Base-by-base conservation (phyloP, 371 early-diverging fungal genomes). In the Funneliformis caledonium region DNA sequence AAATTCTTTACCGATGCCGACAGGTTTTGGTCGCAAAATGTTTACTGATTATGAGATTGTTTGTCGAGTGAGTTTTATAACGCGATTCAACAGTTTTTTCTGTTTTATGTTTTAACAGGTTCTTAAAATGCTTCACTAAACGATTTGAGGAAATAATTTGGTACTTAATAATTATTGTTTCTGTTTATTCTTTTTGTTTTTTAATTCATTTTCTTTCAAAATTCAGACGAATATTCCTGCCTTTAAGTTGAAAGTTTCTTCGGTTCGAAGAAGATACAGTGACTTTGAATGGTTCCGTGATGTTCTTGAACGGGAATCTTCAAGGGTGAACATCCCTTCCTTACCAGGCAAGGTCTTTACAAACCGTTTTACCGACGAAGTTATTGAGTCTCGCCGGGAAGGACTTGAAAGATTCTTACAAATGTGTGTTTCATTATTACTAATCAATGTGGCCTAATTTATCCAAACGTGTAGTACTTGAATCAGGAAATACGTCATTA, bases 201-300 rank as follows among this genome's bases (percentile, higher is more conserved):
- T 43, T 69, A 45, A 43, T 42, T 69, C 70, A 69, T 82, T 73
- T 42, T 52, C 48, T 74, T 45, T 67, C 33, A 76, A 33, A n/a
- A 74, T 68, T 19, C 88, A 96, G 95, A 98, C 98, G 61, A 99
- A 98, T 86, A 96, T 99, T 78, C 99, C 99, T 19, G 94, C 95
- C 31, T 99, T 98, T 91, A 98, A 98, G 86, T 82, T 94, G 79
- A 93, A 92, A 82, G 84, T 89, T 26, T 96, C 96, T 8, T 85
- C 88, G 31, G 98, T 98, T 43, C 92, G 98, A 48, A 89, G 99
- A 83, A 91, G 99, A 75, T 99, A 98, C 88, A 95, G 95, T 85
- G 99, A 99, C 83, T 99, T 98, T 85, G 99, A 98, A 85, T 98
- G 98, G 98, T 96, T 98, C 87, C 87, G 96, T 75, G 97, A 97